Percentiles rank a stretch among this genome's conserved stretches.
phyloP scores from a whole-genome alignment of 2,329 filamentous ascomycete genomes.

The Curvularia verruculosa region DNA sequence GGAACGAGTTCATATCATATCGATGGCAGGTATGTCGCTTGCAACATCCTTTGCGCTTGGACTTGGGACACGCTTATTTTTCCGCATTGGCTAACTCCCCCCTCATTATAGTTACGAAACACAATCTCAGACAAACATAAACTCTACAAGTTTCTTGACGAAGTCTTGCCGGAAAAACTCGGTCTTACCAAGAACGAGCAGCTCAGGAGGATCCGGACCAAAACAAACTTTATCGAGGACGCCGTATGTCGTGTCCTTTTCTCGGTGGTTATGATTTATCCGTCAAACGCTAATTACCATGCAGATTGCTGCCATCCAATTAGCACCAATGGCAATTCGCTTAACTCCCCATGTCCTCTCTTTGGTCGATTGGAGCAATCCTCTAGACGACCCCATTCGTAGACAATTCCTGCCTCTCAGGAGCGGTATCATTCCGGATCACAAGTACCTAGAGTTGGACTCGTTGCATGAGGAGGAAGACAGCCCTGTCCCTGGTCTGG shows the following conservation, averaged over 20 bases:
- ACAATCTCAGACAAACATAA: constrained; percentile 57
- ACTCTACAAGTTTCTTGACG: constrained; percentile 57
- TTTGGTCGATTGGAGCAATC: constrained; percentile 64
- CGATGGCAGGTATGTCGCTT: constrained; percentile 60
- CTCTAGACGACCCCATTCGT: constrained; percentile 64
- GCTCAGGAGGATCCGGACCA: constrained; percentile 52
- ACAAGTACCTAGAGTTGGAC: constrained; percentile 62
- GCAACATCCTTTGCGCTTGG: neutral
- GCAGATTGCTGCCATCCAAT: constrained; percentile 55
- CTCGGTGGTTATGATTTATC: neutral
- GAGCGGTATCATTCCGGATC: constrained; percentile 61
- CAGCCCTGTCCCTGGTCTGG: constrained; percentile 62
- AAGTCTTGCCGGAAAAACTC: constrained; percentile 59
- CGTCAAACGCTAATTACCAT: neutral
- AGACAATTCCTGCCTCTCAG: constrained; percentile 65
- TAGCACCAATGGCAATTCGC: constrained; percentile 65
- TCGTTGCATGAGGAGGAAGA: constrained; percentile 65
- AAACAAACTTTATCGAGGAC: constrained; percentile 62
- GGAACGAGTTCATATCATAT: constrained; percentile 60
- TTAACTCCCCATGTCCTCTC: constrained; percentile 67
- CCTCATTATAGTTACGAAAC: constrained; percentile 53
- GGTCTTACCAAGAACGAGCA: constrained; percentile 44
- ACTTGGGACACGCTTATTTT: neutral
- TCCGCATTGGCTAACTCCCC: neutral
- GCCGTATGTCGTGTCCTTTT: constrained; percentile 38